These are phyloP conservation scores for Fusarium algeriense DNA, from an alignment of 2,329 filamentous ascomycete species.

Conservation along the genomic window DNA sequence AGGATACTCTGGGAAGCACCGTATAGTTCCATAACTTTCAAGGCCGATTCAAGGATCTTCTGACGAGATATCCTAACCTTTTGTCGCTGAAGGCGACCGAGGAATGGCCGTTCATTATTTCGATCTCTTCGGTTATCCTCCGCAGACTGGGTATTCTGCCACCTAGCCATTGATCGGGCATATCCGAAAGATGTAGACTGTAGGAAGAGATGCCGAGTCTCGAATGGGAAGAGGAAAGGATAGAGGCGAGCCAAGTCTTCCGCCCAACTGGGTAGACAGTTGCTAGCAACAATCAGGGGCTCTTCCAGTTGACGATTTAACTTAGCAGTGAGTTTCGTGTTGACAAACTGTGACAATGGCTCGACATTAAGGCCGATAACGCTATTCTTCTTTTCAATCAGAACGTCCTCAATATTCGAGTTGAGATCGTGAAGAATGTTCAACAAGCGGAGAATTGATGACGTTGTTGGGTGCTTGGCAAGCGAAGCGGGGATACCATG, in stretches of 20 bases:
- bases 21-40: conserved; percentile 99
- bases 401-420: conserved; percentile 89
- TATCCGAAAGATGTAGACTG: conserved; percentile 99
- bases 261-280: conserved; percentile 94
- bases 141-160: conserved; percentile 90
- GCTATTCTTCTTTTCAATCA: conserved; percentile 79
- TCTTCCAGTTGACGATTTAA: conserved; percentile 97
- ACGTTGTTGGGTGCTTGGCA: conserved; percentile 84
- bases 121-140: conserved; percentile 86
- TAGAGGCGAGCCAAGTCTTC: conserved; percentile 94
- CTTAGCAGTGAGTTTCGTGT: conserved; percentile 97
- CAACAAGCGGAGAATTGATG: conserved; percentile 87
- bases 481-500: conserved; percentile 81
- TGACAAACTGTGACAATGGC: conserved; percentile 93
- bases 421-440: conserved; percentile 94
- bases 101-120: conserved; percentile 89
- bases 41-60: conserved; percentile 95
- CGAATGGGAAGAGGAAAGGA: conserved; percentile 97
- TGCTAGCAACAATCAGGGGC: conserved; percentile 95
- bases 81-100: conserved; percentile 91
- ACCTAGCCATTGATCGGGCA: conserved; percentile 94
- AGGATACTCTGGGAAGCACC: conserved; percentile 95
- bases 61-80: conserved; percentile 96
- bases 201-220: conserved; percentile 95
- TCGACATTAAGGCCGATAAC: conserved; percentile 80